phyloP scores from a whole-genome alignment of 352 stramenopile species.

The Globisporangium echinulatum region DNA sequence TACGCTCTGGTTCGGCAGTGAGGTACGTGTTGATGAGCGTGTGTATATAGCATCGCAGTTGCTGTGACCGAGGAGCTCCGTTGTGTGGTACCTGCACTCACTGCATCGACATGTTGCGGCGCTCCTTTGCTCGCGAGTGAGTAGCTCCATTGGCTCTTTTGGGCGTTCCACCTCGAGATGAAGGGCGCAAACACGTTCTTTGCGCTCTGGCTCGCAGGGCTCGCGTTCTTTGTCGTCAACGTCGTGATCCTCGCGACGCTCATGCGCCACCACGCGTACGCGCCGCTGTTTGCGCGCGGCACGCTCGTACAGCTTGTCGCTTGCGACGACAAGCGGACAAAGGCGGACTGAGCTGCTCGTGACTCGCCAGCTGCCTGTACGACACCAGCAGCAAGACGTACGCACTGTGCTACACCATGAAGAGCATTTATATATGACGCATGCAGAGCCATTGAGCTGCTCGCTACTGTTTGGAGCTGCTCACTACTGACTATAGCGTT shows the following conservation, averaged over 20 bases:
- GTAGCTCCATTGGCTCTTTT: constrained; percentile 86
- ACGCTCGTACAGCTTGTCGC: constrained; percentile 30
- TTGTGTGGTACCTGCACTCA: no score
- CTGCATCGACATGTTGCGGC: no score
- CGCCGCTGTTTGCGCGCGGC: constrained; percentile 49
- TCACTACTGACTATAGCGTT: no score
- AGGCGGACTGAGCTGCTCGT: constrained; percentile 2
- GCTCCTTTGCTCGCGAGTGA: not conserved
- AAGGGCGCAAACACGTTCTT: constrained; percentile 87
- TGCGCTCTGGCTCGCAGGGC: constrained; percentile 75
- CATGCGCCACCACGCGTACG: constrained; percentile 57
- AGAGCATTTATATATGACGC: no score
- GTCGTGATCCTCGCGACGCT: constrained; percentile 68
- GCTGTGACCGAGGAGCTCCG: not conserved
- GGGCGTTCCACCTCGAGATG: constrained; percentile 89
- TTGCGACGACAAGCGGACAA: not conserved
- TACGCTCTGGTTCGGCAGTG: constrained; percentile 58
- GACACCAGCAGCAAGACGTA: no score
- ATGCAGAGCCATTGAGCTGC: no score
- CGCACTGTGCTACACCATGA: no score
- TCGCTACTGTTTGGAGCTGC: no score
- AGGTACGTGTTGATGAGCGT: constrained; percentile 29
- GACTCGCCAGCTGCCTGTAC: no score
- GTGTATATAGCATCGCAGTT: constrained; percentile 2
- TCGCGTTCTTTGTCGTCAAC: constrained; percentile 89